phyloP scores from a whole-genome alignment of 805 yeast genomes.

The Saccharomycopsis capsularis region DNA sequence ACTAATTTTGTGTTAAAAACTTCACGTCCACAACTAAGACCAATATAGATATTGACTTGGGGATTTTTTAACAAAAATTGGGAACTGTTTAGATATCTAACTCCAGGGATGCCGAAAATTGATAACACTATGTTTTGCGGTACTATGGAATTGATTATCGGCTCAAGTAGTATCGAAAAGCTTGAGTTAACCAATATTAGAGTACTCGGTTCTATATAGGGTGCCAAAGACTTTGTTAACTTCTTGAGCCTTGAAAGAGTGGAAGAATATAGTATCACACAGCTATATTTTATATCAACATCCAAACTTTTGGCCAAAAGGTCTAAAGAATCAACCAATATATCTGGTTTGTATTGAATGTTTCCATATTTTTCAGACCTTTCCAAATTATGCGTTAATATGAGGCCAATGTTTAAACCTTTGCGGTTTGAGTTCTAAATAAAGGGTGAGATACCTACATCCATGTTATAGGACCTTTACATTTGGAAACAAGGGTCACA shows the following conservation, averaged over 20 bases:
- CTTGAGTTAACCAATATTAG: slow-evolving; percentile 1
- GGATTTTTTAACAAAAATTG: background rate
- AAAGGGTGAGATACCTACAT: slow-evolving; percentile 5
- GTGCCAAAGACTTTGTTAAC: background rate
- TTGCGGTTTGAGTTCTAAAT: background rate
- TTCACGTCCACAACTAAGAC: background rate
- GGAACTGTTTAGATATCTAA: background rate
- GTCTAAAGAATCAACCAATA: background rate
- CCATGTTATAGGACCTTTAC: slow-evolving; percentile 5
- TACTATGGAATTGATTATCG: background rate
- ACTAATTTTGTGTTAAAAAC: too few relatives aligned
- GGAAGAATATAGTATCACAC: slow-evolving; percentile 1
- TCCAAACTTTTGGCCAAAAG: background rate
- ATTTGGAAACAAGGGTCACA: slow-evolving; percentile 3
- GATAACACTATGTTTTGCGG: background rate
- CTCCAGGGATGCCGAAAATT: background rate
- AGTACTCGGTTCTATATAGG: background rate
- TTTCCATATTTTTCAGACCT: background rate
- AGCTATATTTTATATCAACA: background rate
- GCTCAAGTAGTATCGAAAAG: slow-evolving; percentile 5
- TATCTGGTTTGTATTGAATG: background rate
- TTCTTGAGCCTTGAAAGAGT: background rate
- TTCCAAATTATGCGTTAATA: background rate
- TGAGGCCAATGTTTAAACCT: background rate
- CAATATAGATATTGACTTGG: background rate